phyloP scores from a whole-genome alignment of 106 monocot species.

The Dendrobium chrysotoxum region DNA sequence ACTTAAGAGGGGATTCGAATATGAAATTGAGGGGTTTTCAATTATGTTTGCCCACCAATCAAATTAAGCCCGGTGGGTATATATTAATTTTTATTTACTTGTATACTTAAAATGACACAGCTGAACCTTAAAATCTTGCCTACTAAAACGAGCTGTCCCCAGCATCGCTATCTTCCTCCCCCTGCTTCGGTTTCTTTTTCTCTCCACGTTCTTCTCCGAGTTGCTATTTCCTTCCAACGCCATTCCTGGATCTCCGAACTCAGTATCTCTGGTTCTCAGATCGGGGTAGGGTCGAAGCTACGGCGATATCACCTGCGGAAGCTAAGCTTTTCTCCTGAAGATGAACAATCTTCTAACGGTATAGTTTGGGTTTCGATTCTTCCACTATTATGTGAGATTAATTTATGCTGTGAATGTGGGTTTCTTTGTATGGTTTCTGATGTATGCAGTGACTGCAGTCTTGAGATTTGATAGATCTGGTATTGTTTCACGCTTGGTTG shows the following conservation, averaged over 20 bases:
- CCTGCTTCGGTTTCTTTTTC: not conserved
- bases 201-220: no score
- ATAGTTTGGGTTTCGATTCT: not conserved
- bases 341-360: slow-evolving; percentile 14
- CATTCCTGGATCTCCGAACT: not conserved
- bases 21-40: no score
- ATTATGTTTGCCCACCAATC: no score
- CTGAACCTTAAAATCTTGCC: no score
- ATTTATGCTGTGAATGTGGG: not conserved
- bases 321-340: not conserved
- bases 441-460: not conserved
- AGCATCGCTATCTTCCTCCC: no score
- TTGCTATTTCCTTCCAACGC: not conserved
- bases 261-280: not conserved
- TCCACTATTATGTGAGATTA: not conserved
- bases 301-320: not conserved
- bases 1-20: no score
- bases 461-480: not conserved
- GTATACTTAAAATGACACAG: no score
- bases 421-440: not conserved
- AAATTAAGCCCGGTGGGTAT: no score
- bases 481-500: not conserved
- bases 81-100: no score
- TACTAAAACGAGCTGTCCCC: no score
- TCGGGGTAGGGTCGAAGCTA: not conserved